Evolutionary conservation across 1,284 basidiomycete genomes (phyloP).

Genomic region (Kalmanozyma brasiliensis): DNA sequence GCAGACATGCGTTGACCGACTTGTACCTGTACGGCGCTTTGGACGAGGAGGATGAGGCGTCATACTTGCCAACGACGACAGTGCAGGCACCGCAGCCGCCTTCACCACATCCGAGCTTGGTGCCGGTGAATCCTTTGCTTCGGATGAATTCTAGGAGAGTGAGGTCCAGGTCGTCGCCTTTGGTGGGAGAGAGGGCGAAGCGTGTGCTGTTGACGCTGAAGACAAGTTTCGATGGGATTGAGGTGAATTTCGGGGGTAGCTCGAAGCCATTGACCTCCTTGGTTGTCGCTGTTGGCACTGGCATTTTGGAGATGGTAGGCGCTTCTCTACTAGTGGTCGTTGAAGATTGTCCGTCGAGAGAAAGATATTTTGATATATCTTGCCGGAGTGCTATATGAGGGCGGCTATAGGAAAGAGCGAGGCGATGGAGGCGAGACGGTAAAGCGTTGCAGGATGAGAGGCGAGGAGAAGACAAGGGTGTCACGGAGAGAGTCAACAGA

Average conservation of each 20-base stretch:
- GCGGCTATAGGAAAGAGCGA: no score
- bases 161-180: constrained; percentile 46
- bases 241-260: constrained; percentile 28
- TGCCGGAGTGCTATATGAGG: no score
- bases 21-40: constrained; percentile 61
- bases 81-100: constrained; percentile 69
- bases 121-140: constrained; percentile 66
- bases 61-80: constrained; percentile 59
- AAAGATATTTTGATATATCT: no score
- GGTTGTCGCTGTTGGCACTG: constrained; percentile 17
- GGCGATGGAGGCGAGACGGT: no score
- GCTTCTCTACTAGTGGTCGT: no score
- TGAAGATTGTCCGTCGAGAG: no score
- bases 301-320: constrained; percentile 35
- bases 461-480: no score
- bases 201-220: constrained; percentile 51
- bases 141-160: constrained; percentile 68
- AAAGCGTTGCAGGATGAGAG: no score
- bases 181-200: constrained; percentile 38
- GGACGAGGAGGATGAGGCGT: constrained; percentile 9
- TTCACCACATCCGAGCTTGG: constrained; percentile 68
- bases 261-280: constrained; percentile 39
- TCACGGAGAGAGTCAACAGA: no score
- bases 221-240: constrained; percentile 36
- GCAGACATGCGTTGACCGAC: constrained; percentile 68